Percentiles rank a stretch among this genome's conserved stretches.
phyloP scores from a whole-genome alignment of 441 rosid genomes.

The Populus hybrid region DNA sequence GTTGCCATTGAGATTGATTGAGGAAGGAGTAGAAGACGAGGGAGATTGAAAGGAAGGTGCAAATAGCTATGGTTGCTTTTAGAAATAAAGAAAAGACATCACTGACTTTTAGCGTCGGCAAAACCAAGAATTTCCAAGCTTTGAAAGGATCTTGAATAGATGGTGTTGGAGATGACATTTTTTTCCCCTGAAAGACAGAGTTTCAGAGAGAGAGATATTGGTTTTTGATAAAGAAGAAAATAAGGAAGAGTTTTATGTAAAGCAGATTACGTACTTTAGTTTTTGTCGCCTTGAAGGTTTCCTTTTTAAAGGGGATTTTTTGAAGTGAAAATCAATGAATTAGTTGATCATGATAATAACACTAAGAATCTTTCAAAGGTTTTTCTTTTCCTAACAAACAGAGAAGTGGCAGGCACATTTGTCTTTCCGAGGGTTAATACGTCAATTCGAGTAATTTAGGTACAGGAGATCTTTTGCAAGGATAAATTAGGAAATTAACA shows the following conservation, averaged over 20 bases:
- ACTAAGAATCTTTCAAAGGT: neutral
- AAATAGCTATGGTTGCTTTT: slow-evolving; percentile 40
- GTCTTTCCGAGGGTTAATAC: neutral
- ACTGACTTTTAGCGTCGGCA: slow-evolving; percentile 32
- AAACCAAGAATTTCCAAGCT: slow-evolving; percentile 46
- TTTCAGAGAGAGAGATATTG: neutral
- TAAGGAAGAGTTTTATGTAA: neutral
- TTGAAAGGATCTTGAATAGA: slow-evolving; percentile 39
- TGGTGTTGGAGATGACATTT: slow-evolving; percentile 27
- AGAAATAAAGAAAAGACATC: slow-evolving; percentile 34
- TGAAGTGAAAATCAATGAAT: neutral
- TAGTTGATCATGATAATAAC: neutral
- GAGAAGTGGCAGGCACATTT: neutral
- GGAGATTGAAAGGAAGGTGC: slow-evolving; percentile 41
- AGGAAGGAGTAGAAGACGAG: slow-evolving; percentile 40
- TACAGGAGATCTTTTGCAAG: no score
- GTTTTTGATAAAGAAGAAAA: neutral
- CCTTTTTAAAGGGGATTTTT: neutral
- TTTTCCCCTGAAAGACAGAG: neutral
- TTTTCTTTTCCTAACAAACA: neutral
- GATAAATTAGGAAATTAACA: no score
- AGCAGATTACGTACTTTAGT: neutral
- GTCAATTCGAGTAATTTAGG: neutral
- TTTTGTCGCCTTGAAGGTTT: slow-evolving; percentile 1
- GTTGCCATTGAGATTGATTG: slow-evolving; percentile 13